These are phyloP conservation scores for Iberis pinnata DNA, from an alignment of 345 rosid species.

Conservation along the genomic window DNA sequence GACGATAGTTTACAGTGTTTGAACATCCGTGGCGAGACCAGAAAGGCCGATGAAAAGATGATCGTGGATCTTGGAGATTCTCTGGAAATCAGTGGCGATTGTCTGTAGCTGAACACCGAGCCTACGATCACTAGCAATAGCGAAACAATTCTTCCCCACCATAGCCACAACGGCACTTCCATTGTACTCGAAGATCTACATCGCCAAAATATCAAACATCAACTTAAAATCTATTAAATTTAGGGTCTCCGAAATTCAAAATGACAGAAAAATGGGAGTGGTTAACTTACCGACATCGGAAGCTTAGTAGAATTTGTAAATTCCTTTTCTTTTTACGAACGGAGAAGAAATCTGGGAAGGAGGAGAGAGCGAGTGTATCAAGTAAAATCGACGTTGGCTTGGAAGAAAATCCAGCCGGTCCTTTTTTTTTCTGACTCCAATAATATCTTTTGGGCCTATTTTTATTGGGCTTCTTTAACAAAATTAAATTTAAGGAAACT, in stretches of 20 bases:
- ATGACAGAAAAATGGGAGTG: neutral
- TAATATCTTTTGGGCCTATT: neutral
- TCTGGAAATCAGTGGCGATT: slow-evolving; percentile 88
- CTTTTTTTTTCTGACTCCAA: slow-evolving; percentile 2
- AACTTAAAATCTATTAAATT: neutral
- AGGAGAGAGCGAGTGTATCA: neutral
- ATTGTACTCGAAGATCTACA: slow-evolving; percentile 93
- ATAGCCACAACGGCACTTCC: slow-evolving; percentile 97
- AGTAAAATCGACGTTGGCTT: slow-evolving; percentile 36
- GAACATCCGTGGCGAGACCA: slow-evolving; percentile 92
- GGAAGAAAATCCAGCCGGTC: slow-evolving; percentile 34
- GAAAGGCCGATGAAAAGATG: slow-evolving; percentile 80
- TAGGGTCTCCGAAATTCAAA: no score
- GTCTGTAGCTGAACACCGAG: slow-evolving; percentile 95
- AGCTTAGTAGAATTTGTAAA: no score
- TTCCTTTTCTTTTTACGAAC: slow-evolving; percentile 41
- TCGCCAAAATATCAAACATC: neutral
- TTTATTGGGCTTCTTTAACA: neutral
- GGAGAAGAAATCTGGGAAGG: slow-evolving; percentile 22
- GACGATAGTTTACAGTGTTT: slow-evolving; percentile 51
- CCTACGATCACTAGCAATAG: slow-evolving; percentile 91
- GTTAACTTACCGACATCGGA: neutral
- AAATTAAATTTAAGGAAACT: no score
- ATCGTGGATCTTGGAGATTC: slow-evolving; percentile 78
- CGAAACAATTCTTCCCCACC: slow-evolving; percentile 99